Base-by-base conservation (phyloP, 306 rosid genomes). In the Comarum palustre region DNA sequence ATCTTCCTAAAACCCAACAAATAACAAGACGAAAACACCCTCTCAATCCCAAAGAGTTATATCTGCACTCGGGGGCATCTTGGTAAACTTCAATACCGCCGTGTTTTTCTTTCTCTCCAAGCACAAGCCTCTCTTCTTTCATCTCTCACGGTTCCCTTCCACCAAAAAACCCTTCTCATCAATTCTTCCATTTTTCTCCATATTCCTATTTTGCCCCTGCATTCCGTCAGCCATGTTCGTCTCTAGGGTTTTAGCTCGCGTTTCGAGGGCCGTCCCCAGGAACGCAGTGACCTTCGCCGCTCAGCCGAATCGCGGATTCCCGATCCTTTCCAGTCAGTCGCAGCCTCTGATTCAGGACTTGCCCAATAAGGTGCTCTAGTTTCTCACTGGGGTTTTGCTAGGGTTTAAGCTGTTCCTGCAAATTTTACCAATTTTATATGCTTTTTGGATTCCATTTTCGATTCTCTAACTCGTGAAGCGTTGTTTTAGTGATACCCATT, bases 361-460 rank as follows among this genome's bases (percentile, higher is more conserved):
- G 1, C 71, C 85, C 52, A 72, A 50, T 58, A 78, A 83, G 96
- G 97, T 91, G 67, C 32, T 38, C 1, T 72, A 70, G 47, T 69
- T 73, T 76, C 68, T 38, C 57, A 15, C 69, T 17, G 58, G 95
- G 95, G 86, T 91, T 89, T 86, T 78, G 74, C 68, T 81, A 85
- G 90, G 96, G 89, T 86, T 88, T 87, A 78, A 74, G 83, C 78
- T 14, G 0, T 50, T 66, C 25, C 17, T 46, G 73, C 31, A 66
- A 66, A 54, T 32, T 51, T 50, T 4, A 5, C 14, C 22, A 34
- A 9, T 64, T 17, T 45, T 16, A 2, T 20, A 5, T 43, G 34
- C 24, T 2, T 9, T 83, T 43, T 50, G 20, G 10, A 36, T 9
- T 47, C 29, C 25, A 52, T 14, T 42, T 81, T 68, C 27, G 27